Evolutionary conservation across 305 asterid genomes (phyloP), one percentile per base, ranked within the genome.

Genomic region (Fraxinus greggii): DNA sequence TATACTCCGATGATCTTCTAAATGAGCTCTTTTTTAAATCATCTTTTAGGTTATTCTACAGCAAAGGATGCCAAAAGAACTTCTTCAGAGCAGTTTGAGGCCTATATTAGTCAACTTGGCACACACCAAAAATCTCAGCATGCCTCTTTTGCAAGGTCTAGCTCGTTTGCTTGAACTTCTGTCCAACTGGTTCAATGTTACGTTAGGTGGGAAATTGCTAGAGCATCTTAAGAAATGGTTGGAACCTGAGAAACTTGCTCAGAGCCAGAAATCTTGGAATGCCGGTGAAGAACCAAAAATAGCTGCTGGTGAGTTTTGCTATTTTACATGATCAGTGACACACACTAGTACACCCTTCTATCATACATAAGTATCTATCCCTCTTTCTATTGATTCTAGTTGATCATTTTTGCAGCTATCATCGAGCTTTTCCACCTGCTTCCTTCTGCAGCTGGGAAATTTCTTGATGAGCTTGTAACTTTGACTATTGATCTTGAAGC

Each of bases 271-370:
- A 88, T 86, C 98, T 28, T 97, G 99, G 99, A 97, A 95, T 90
- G 93, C 98, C 87, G 99, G 99, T 40, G 99, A 97, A 89, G 99
- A 97, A 85, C 99, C 99, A 74, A 97, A 97, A 90, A 93, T 97
- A 85, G 99, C 99, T 83, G 96, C 99, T 87, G 99, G 99, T 95
- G 89, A 86, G 92, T 90, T 77, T 19, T 81, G 69, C 73, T 42
- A 32, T 72, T 56, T 78, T 75, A 45, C 80, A 82, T 72, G 80
- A 80, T 54, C 77, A 80, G 79, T 85, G 77, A 63, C 82, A 73
- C 70, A 32, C 79, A 32, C 40, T 61, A 26, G 77, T 48, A 13
- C 38, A 38, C 19, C 35, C 54, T 28, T 28, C 31, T 9, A 17
- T 21, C 36, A 4, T 13, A 63, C 73, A 21, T 15, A 45, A 67